Percentiles rank a stretch among this genome's conserved stretches.
phyloP scores from a whole-genome alignment of 164 flowering plant species.

The Malania oleifera region DNA sequence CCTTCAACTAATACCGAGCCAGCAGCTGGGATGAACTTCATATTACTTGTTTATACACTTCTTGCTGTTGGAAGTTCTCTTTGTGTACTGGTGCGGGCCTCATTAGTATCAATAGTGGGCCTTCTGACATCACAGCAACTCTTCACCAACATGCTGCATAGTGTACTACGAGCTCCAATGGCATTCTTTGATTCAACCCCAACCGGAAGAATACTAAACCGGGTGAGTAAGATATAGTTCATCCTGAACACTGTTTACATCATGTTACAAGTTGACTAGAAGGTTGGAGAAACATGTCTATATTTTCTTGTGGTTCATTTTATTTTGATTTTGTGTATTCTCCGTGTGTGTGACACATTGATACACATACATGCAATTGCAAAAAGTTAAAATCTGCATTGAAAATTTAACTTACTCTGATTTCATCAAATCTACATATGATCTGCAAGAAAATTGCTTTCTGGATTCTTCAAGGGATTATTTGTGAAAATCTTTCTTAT shows the following conservation, averaged over 20 bases:
- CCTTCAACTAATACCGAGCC: slow-evolving; percentile 38
- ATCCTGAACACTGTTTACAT: background rate
- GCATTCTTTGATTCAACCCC: slow-evolving; percentile 97
- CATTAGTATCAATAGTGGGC: slow-evolving; percentile 51
- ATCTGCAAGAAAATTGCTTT: too few relatives aligned
- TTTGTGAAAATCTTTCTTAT: too few relatives aligned
- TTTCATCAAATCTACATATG: too few relatives aligned
- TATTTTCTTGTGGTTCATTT: too few relatives aligned
- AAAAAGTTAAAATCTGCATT: too few relatives aligned
- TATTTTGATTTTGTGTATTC: too few relatives aligned
- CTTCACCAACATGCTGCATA: slow-evolving; percentile 72
- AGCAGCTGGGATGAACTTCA: slow-evolving; percentile 28
- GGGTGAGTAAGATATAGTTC: slow-evolving; percentile 42
- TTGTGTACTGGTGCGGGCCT: slow-evolving; percentile 67
- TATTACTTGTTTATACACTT: slow-evolving; percentile 58
- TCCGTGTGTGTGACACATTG: too few relatives aligned
- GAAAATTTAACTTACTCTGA: too few relatives aligned
- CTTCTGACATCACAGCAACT: slow-evolving; percentile 68
- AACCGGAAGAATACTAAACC: slow-evolving; percentile 84
- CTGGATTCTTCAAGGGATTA: too few relatives aligned
- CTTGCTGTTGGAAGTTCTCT: slow-evolving; percentile 78
- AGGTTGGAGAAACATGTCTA: too few relatives aligned
- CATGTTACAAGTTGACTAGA: too few relatives aligned
- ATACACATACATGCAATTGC: too few relatives aligned
- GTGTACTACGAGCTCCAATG: slow-evolving; percentile 86